A percentile compares a stretch with the other conserved stretches of the same genome.
Evolutionary conservation across 2,329 filamentous ascomycete genomes (phyloP).

Genomic region (Exutisphaerella laricina): DNA sequence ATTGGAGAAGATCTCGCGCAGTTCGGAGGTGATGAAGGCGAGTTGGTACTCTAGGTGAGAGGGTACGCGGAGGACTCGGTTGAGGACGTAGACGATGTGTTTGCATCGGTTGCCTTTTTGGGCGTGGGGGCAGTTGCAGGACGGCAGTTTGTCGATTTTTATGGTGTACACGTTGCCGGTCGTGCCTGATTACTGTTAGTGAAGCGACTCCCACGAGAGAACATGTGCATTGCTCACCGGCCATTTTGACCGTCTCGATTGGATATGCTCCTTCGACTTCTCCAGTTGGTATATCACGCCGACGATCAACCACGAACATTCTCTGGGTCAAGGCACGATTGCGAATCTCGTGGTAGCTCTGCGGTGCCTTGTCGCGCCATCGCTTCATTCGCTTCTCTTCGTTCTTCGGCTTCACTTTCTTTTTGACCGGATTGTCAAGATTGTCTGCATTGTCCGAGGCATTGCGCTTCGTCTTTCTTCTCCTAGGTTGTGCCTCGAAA

Average conservation of each 20-base stretch:
- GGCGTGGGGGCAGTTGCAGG: slow-evolving; percentile 30
- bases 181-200: too few species aligned
- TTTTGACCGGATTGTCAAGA: slow-evolving; percentile 9
- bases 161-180: slow-evolving; percentile 60
- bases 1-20: slow-evolving; percentile 52
- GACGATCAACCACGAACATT: slow-evolving; percentile 29
- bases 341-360: slow-evolving; percentile 21
- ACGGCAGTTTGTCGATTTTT: slow-evolving; percentile 47
- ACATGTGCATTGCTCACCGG: too few species aligned
- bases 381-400: slow-evolving; percentile 25
- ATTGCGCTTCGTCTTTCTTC: neutral
- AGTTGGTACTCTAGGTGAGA: slow-evolving; percentile 54
- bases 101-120: slow-evolving; percentile 53
- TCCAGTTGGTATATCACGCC: slow-evolving; percentile 14
- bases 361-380: slow-evolving; percentile 23
- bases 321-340: slow-evolving; percentile 30
- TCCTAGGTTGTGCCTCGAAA: neutral
- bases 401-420: slow-evolving; percentile 16
- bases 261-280: slow-evolving; percentile 31
- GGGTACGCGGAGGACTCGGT: slow-evolving; percentile 53
- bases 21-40: slow-evolving; percentile 55
- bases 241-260: slow-evolving; percentile 52
- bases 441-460: neutral
- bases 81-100: slow-evolving; percentile 57
- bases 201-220: too few species aligned